A percentile compares a stretch with the other conserved stretches of the same genome.
These are phyloP conservation scores for Pyricularia grisea DNA, from an alignment of 2,329 filamentous ascomycete genomes.

Conservation along the genomic window DNA sequence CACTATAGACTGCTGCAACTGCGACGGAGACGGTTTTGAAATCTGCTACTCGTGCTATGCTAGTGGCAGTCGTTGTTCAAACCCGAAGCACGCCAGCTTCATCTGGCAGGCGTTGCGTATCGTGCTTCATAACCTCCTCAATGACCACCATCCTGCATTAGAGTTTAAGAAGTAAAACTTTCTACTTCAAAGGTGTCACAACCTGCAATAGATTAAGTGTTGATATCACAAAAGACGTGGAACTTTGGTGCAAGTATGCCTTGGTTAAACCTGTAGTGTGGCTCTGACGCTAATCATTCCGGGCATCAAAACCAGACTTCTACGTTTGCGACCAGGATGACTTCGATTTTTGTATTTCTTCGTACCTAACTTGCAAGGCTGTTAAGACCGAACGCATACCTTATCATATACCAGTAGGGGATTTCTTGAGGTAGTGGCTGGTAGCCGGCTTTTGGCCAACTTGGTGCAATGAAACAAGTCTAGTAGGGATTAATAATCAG, in stretches of 20 bases:
- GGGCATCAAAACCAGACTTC: neutral
- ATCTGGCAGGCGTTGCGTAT: neutral
- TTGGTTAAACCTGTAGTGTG: neutral
- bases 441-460: neutral
- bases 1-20: neutral
- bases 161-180: neutral
- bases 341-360: neutral
- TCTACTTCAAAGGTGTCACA: neutral
- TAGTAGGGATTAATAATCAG: neutral
- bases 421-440: neutral
- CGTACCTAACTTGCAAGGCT: neutral
- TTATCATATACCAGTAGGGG: neutral
- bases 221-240: neutral
- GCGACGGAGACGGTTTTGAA: neutral
- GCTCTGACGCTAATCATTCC: neutral
- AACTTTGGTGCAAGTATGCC: neutral
- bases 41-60: neutral
- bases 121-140: neutral
- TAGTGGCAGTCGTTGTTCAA: neutral
- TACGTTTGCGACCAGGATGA: neutral
- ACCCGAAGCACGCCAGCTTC: neutral
- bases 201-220: neutral
- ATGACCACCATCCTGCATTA: neutral
- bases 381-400: neutral
- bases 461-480: neutral